These are phyloP conservation scores for Fragaria nilgerrensis DNA, from an alignment of 306 rosid genomes.

Conservation along the genomic window DNA sequence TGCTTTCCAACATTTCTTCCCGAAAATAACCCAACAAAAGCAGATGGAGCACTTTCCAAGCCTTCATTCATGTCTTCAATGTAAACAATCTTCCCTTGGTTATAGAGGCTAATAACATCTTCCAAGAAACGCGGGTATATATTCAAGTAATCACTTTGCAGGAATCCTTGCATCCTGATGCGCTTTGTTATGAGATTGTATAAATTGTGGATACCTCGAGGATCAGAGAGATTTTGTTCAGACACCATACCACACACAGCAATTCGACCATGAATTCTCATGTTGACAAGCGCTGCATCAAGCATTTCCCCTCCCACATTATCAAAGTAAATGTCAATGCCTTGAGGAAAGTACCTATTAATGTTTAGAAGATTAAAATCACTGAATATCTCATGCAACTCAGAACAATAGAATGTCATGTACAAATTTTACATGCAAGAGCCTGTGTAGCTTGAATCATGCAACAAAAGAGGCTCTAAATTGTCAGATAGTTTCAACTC, in stretches of 20 bases:
- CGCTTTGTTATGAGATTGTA: slow-evolving; percentile 34
- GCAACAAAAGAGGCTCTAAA: neutral
- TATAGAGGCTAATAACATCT: slow-evolving; percentile 31
- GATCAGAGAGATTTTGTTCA: slow-evolving; percentile 33
- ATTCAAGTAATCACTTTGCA: slow-evolving; percentile 37
- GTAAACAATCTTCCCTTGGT: slow-evolving; percentile 48
- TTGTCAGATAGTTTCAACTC: neutral
- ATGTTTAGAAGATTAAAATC: neutral
- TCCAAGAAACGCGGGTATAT: slow-evolving; percentile 39
- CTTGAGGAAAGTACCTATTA: slow-evolving; percentile 47
- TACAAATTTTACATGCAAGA: neutral
- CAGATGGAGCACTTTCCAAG: slow-evolving; percentile 47
- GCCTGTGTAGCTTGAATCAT: neutral
- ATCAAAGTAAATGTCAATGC: slow-evolving; percentile 57
- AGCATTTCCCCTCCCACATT: slow-evolving; percentile 58
- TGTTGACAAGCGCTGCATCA: slow-evolving; percentile 51
- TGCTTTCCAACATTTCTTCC: slow-evolving; percentile 54
- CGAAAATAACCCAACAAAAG: slow-evolving; percentile 42
- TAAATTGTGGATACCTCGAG: slow-evolving; percentile 36
- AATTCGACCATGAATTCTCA: slow-evolving; percentile 46
- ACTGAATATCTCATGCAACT: neutral
- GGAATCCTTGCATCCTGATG: slow-evolving; percentile 43
- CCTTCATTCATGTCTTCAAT: slow-evolving; percentile 48
- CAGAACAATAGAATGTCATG: neutral
- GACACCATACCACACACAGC: slow-evolving; percentile 54